Conservation (phyloP, 441 rosid genomes). For the Jatropha podagrica region DNA sequence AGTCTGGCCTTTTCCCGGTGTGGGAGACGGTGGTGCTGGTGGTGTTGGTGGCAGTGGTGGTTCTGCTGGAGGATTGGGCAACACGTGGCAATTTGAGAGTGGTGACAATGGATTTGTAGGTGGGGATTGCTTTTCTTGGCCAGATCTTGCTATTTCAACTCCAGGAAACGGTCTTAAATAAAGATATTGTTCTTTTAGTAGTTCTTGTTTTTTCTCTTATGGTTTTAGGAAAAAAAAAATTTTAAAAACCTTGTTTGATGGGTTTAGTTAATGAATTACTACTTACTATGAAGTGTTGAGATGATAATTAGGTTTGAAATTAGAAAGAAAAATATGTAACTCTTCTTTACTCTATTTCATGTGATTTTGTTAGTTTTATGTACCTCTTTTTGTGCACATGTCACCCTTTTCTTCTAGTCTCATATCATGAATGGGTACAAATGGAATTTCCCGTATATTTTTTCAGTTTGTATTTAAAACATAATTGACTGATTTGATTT, state of each 20-base stretch:
- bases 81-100: slow-evolving; percentile 78
- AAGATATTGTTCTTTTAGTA: slow-evolving; percentile 18
- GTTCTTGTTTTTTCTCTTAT: neutral
- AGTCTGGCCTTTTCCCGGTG: slow-evolving; percentile 60
- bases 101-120: slow-evolving; percentile 61
- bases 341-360: neutral
- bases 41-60: neutral
- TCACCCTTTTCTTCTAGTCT: neutral
- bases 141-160: slow-evolving; percentile 83
- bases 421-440: too few species aligned
- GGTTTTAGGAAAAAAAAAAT: neutral
- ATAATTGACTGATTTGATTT: too few species aligned
- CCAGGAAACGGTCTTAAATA: slow-evolving; percentile 72
- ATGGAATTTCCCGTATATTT: too few species aligned
- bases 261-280: slow-evolving; percentile 3
- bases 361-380: neutral
- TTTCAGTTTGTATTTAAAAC: too few species aligned
- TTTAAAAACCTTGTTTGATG: neutral
- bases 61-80: slow-evolving; percentile 25
- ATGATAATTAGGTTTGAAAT: slow-evolving; percentile 3
- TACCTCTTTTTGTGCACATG: neutral
- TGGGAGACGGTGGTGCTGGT: slow-evolving; percentile 41
- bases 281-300: neutral
- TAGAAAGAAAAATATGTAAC: neutral
- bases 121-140: slow-evolving; percentile 79